Percentiles rank a stretch among this genome's conserved stretches.
These are phyloP conservation scores for Fraxinus latifolia DNA, from an alignment of 305 asterid genomes.

Conservation along the genomic window DNA sequence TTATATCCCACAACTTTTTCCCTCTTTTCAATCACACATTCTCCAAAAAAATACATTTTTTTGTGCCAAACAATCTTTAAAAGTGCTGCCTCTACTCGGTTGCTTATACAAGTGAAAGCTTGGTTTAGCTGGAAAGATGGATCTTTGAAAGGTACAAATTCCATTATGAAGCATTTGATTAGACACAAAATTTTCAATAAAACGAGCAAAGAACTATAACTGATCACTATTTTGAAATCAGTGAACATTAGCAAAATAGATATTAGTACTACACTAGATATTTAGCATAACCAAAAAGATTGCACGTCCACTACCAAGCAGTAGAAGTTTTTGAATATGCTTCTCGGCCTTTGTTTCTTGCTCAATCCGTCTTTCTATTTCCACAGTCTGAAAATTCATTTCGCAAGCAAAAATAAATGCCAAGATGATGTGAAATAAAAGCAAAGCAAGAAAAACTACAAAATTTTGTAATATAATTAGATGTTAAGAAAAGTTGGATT, in stretches of 20 bases:
- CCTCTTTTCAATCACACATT: neutral
- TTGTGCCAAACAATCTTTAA: neutral
- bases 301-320: slow-evolving; percentile 60
- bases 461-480: neutral
- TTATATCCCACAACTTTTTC: neutral
- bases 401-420: neutral
- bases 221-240: neutral
- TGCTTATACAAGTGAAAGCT: neutral
- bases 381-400: slow-evolving; percentile 67
- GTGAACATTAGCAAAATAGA: neutral
- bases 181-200: neutral
- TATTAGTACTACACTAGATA: neutral
- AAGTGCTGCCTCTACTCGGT: neutral
- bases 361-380: slow-evolving; percentile 91
- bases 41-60: neutral
- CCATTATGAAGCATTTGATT: neutral
- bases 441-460: neutral
- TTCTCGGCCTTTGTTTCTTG: slow-evolving; percentile 92
- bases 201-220: slow-evolving; percentile 4
- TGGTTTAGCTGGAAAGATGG: neutral
- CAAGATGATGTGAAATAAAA: slow-evolving; percentile 14
- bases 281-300: slow-evolving; percentile 15
- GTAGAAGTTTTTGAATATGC: slow-evolving; percentile 92
- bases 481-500: neutral
- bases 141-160: neutral